These are phyloP conservation scores for Starmerella bacillaris DNA, from an alignment of 805 yeast genomes.

Conservation along the genomic window DNA sequence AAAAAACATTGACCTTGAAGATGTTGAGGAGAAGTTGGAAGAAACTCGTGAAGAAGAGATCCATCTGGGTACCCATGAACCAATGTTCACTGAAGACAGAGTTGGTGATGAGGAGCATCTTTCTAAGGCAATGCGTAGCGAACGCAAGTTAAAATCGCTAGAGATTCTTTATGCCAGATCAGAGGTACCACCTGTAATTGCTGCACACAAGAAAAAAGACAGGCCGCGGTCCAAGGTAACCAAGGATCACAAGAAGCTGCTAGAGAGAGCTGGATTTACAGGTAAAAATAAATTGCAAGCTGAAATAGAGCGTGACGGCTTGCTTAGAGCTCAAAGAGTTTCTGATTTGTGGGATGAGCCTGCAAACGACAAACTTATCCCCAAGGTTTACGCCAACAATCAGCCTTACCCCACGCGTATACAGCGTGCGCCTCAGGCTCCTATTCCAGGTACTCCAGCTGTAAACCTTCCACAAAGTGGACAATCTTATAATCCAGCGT, in stretches of 20 bases:
- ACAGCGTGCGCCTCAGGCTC: constrained; percentile 15
- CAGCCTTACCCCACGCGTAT: constrained; percentile 6
- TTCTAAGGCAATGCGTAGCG: constrained; percentile 24
- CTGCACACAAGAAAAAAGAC: constrained; percentile 23
- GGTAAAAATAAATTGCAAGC: constrained; percentile 3
- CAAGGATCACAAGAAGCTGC: constrained; percentile 8
- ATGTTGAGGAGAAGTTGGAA: constrained; percentile 54
- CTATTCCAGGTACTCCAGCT: constrained; percentile 17
- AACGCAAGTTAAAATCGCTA: constrained; percentile 36
- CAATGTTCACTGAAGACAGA: constrained; percentile 48
- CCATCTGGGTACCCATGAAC: constrained; percentile 25
- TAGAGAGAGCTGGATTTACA: constrained; percentile 11
- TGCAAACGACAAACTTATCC: neutral
- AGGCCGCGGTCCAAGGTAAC: constrained; percentile 18
- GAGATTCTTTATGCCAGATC: constrained; percentile 65
- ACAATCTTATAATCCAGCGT: constrained; percentile 79
- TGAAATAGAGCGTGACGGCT: constrained; percentile 50
- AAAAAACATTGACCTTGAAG: constrained; percentile 74
- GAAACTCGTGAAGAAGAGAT: constrained; percentile 42
- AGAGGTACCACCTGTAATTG: constrained; percentile 48
- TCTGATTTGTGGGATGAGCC: constrained; percentile 56
- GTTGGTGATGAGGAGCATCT: constrained; percentile 36
- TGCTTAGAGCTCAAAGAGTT: constrained; percentile 29
- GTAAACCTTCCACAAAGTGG: constrained; percentile 57
- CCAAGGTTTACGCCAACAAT: constrained; percentile 5